Evolutionary conservation across 495 filamentous ascomycete genomes (phyloP).

Genomic region (Hapsidospora chrysogenum): DNA sequence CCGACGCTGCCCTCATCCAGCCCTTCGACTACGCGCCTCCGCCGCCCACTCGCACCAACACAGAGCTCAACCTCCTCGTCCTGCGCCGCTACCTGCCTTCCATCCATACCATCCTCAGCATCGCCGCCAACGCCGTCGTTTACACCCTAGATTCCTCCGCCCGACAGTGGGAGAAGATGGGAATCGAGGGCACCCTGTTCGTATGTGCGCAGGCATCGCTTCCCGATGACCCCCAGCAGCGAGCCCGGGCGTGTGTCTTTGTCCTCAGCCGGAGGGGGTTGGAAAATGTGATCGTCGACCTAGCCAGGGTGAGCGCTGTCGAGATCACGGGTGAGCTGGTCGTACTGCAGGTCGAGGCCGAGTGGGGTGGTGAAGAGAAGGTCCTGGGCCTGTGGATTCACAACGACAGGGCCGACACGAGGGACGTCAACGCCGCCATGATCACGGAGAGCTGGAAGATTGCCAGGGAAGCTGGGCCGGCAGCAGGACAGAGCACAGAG

Average conservation of each 20-base stretch:
- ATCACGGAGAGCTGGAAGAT: conserved; percentile 23
- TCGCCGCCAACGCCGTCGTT: conserved; percentile 63
- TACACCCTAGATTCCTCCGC: conserved; percentile 51
- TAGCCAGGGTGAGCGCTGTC: conserved; percentile 18
- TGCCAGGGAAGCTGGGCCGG: conserved; percentile 9
- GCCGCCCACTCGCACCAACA: conserved; percentile 45
- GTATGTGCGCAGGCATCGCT: conserved; percentile 43
- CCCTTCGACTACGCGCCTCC: conserved; percentile 8
- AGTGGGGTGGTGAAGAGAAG: conserved; percentile 14
- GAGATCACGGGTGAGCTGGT: conserved; percentile 24
- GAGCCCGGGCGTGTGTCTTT: conserved; percentile 21
- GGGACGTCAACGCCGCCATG: conserved; percentile 15
- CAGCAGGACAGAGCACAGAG: background rate
- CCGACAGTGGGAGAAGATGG: conserved; percentile 58
- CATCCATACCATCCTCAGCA: conserved; percentile 48
- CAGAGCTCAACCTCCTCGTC: conserved; percentile 67
- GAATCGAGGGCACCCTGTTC: conserved; percentile 68
- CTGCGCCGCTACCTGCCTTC: conserved; percentile 56
- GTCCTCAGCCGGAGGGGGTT: conserved; percentile 28
- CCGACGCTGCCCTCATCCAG: conserved; percentile 14
- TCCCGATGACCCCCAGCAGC: conserved; percentile 9
- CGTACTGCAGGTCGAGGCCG: conserved; percentile 22
- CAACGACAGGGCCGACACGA: conserved; percentile 24
- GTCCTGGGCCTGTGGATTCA: conserved; percentile 30
- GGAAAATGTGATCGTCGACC: conserved; percentile 24